Evolutionary conservation across 2,329 filamentous ascomycete species (phyloP).

Genomic region (Fusarium torulosum): DNA sequence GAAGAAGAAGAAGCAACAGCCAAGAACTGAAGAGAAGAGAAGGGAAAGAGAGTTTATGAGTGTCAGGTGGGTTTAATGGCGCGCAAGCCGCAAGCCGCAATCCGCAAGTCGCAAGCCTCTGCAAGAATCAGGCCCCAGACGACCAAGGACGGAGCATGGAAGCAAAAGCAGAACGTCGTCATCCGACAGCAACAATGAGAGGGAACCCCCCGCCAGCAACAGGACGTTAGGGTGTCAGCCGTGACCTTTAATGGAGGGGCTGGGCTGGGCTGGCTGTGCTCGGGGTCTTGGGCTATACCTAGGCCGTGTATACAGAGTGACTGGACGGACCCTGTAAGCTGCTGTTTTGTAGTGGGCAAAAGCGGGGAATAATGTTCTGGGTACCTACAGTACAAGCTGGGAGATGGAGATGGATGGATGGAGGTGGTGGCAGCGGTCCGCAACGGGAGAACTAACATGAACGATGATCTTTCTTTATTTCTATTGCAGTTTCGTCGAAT

Average conservation of each 20-base stretch:
- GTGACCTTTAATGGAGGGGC: constrained; percentile 47
- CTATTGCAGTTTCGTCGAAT: constrained; percentile 7
- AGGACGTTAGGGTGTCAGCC: constrained; percentile 45
- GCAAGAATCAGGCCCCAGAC: constrained; percentile 45
- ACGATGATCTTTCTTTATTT: constrained; percentile 33
- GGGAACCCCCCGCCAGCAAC: constrained; percentile 43
- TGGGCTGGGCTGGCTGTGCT: constrained; percentile 27
- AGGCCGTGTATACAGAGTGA: not conserved
- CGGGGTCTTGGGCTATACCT: not conserved
- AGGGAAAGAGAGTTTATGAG: constrained; percentile 39
- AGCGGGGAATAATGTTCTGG: constrained; percentile 33
- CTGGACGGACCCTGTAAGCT: constrained; percentile 10
- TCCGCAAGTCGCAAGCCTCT: no score
- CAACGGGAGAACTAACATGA: constrained; percentile 36
- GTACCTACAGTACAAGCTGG: no score
- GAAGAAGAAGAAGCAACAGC: constrained; percentile 21
- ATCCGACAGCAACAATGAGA: constrained; percentile 48
- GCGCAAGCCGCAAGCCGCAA: constrained; percentile 40
- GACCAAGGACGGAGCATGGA: constrained; percentile 41
- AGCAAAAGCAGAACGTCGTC: constrained; percentile 47
- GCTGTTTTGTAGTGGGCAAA: constrained; percentile 31
- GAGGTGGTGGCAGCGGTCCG: constrained; percentile 45
- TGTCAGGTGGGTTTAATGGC: constrained; percentile 48
- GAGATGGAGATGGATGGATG: not conserved
- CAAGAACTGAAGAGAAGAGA: constrained; percentile 33